These are phyloP conservation scores for Hypholoma fasciculare DNA, from an alignment of 768 basidiomycete species.

Conservation along the genomic window DNA sequence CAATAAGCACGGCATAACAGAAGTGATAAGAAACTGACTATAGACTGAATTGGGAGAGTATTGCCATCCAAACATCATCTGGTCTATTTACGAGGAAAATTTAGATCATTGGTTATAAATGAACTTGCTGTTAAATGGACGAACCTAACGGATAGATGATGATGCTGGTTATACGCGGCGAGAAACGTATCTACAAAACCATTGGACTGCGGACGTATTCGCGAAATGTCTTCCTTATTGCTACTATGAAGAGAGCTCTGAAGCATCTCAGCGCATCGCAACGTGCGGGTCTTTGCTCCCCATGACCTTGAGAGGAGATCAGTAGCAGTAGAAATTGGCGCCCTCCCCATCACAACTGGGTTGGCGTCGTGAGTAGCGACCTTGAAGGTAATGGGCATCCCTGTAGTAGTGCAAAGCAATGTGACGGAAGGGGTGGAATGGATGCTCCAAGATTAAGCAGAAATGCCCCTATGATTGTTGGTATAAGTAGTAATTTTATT, in stretches of 20 bases:
- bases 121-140: background rate
- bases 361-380: background rate
- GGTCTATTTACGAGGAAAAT: background rate
- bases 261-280: background rate
- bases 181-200: background rate
- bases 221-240: background rate
- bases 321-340: background rate
- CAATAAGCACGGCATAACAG: no score
- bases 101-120: background rate
- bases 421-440: no score
- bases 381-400: background rate
- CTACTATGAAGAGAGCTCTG: background rate
- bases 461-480: no score
- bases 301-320: background rate
- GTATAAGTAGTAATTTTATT: no score
- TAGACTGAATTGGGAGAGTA: conserved; percentile 1
- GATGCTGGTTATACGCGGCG: background rate
- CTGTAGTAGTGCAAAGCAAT: background rate
- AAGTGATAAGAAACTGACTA: background rate
- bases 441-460: no score
- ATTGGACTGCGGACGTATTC: background rate
- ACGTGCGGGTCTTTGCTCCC: background rate
- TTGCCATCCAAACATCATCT: conserved; percentile 3
- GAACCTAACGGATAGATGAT: background rate
- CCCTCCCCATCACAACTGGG: background rate